Evolutionary conservation across 306 rosid genomes (phyloP), one percentile per base, ranked within the genome.

Genomic region (Rubus parviflorus): DNA sequence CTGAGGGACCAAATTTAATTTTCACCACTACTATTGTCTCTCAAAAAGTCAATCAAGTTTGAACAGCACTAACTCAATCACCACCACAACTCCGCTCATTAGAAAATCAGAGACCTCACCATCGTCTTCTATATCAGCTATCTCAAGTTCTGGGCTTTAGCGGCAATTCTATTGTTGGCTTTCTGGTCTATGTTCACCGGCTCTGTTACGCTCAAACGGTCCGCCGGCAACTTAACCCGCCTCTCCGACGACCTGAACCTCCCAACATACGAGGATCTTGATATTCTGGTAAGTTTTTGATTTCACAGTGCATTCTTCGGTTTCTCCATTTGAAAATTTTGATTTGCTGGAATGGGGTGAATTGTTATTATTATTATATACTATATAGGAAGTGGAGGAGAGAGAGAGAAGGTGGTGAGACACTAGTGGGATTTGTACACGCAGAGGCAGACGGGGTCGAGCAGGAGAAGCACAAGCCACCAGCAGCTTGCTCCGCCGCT

Each of bases 401-500:
- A 85, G 93, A 30, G 35, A 66, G 87, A 87, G 89, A 94, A 87
- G 52, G 88, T 79, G 72, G 98, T 90, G 82, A 86, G 84, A 78
- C 93, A 83, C 63, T 85, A 92, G 93, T 94, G 98, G 98, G 92
- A 90, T 68, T 79, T 85, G 79, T 94, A 94, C 90, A 80, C 75
- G 22, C 90, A 83, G 58, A 72, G 83, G 40, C 69, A 63, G 22
- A 7, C 5, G 7, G 40, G 19, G 40, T 23, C 17, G 46, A 80
- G 52, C 12, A 75, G 67, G 22, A 42, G 15, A 7, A 83, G 61
- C 20, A 77, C 60, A 22, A 52, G n/a, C 8, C 70, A 30, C 35
- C 35, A 30, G 35, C 35, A 30, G 35, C 35, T 30, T 30, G 35
- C 35, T 30, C 35, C 35, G 35, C 35, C 35, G 1, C 35, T 30